These are phyloP conservation scores for Ganoderma meredithae DNA, from an alignment of 1,284 basidiomycete species.

Conservation along the genomic window DNA sequence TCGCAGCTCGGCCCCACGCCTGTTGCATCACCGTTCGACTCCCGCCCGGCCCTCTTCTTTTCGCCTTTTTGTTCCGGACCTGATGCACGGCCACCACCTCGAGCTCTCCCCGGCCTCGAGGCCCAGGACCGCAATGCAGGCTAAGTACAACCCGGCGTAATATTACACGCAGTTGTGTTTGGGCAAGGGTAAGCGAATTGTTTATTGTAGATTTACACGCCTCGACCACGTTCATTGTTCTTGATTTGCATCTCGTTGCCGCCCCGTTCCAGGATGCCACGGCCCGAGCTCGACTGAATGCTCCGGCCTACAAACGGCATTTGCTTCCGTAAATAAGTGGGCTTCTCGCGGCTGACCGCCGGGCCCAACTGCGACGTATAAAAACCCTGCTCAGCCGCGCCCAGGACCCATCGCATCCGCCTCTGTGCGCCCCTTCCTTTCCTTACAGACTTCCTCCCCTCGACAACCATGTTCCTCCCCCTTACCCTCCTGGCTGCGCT, in stretches of 20 bases:
- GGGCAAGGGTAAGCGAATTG: constrained; percentile 2
- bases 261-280: not conserved
- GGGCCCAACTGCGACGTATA: constrained; percentile 14
- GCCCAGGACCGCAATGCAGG: no score
- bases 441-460: constrained; percentile 14
- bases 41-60: constrained; percentile 18
- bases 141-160: not conserved
- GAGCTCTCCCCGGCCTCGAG: not conserved
- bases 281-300: not conserved
- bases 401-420: constrained; percentile 13
- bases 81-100: not conserved
- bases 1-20: not conserved
- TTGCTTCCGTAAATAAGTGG: constrained; percentile 3
- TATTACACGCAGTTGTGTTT: not conserved
- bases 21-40: constrained; percentile 31
- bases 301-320: not conserved
- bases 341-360: constrained; percentile 16
- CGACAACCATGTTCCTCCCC: constrained; percentile 36
- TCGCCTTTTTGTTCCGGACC: not conserved
- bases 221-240: constrained; percentile 5
- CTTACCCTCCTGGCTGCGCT: constrained; percentile 35
- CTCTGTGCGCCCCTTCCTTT: constrained; percentile 8
- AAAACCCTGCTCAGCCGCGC: constrained; percentile 2
- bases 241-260: not conserved
- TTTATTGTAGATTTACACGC: not conserved